phyloP scores from a whole-genome alignment of 805 yeast genomes.

The Scheffersomyces lignosus region DNA sequence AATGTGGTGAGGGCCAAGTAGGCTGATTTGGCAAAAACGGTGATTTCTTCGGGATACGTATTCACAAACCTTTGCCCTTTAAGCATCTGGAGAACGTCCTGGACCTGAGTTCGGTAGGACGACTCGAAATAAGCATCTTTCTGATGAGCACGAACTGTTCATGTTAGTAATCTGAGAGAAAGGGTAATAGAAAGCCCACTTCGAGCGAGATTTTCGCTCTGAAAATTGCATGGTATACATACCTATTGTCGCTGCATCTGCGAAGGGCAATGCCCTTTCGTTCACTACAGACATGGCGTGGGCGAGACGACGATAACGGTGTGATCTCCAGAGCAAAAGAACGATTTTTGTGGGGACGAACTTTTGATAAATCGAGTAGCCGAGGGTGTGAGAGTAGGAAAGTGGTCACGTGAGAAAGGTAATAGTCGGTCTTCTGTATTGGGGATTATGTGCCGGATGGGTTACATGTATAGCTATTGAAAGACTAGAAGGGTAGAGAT shows the following conservation, averaged over 20 bases:
- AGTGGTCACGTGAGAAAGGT: constrained; percentile 1
- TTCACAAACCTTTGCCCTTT: constrained; percentile 68
- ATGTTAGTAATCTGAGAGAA: constrained; percentile 20
- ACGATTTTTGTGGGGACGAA: too few relatives aligned
- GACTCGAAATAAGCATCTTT: constrained; percentile 77
- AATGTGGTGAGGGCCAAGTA: constrained; percentile 78
- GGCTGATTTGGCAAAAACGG: constrained; percentile 54
- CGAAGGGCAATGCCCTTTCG: constrained; percentile 51
- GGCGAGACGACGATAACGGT: too few relatives aligned
- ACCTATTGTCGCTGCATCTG: constrained; percentile 87
- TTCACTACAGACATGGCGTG: constrained; percentile 8
- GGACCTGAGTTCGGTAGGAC: constrained; percentile 52
- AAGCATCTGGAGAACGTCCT: constrained; percentile 53
- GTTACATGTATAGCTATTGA: too few relatives aligned
- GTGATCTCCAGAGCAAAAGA: too few relatives aligned
- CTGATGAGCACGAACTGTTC: constrained; percentile 77
- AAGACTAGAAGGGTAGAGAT: too few relatives aligned
- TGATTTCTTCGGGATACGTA: constrained; percentile 60
- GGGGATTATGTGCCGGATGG: too few relatives aligned
- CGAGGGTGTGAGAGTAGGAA: constrained; percentile 1
- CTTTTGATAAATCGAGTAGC: neutral
- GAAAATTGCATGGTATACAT: constrained; percentile 27
- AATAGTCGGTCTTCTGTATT: neutral
- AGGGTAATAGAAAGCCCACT: too few relatives aligned
- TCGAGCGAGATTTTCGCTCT: too few relatives aligned